These are phyloP conservation scores for Dryadomyces quercivorus DNA, from an alignment of 2,329 filamentous ascomycete species.

Conservation along the genomic window DNA sequence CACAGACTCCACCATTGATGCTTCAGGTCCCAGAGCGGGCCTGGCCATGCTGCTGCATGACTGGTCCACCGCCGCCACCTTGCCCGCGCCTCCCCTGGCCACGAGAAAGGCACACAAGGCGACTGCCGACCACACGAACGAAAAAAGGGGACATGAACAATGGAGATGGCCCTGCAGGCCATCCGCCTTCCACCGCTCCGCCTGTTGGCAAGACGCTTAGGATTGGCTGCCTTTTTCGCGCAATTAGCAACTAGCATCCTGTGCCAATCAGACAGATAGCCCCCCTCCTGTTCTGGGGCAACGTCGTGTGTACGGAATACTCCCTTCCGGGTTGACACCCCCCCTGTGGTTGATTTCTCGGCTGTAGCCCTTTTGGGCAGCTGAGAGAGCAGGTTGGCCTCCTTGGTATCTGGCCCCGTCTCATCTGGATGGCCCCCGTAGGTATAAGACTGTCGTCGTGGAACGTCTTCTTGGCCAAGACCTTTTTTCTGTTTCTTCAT, in stretches of 20 bases:
- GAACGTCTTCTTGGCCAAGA: conserved; percentile 2
- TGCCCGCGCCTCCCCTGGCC: too few relatives aligned
- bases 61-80: conserved; percentile 2
- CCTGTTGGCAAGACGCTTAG: too few relatives aligned
- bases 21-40: background rate
- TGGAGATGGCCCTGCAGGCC: too few relatives aligned
- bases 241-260: too few relatives aligned
- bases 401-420: background rate
- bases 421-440: background rate
- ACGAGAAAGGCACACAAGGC: too few relatives aligned
- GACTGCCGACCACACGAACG: too few relatives aligned
- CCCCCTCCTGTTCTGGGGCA: background rate
- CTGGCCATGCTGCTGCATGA: conserved; percentile 5
- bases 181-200: too few relatives aligned
- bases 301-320: too few relatives aligned
- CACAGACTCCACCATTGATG: background rate
- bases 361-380: background rate
- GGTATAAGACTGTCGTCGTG: conserved; percentile 1
- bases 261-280: background rate
- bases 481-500: background rate
- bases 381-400: background rate
- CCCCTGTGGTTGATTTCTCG: too few relatives aligned
- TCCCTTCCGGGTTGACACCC: too few relatives aligned
- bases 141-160: too few relatives aligned
- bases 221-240: too few relatives aligned